Base-by-base conservation (phyloP, 2,329 filamentous ascomycete species). In the Ascochyta koolunga region DNA sequence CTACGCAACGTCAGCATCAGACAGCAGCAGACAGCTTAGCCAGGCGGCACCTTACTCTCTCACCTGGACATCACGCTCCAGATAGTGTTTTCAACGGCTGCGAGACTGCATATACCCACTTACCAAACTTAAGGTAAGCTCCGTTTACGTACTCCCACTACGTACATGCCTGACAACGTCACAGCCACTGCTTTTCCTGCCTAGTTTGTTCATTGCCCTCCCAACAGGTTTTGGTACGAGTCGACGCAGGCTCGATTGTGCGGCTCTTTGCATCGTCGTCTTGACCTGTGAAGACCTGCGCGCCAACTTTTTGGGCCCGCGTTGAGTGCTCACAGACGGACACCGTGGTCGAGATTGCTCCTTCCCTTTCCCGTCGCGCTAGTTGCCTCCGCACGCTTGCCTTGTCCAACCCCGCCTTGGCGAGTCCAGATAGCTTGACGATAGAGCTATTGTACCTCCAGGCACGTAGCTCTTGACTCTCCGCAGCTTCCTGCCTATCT, bases 371-470 rank as follows among this genome's bases (percentile, higher is more conserved):
- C 50, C 25, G 37, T 47, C 25, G 16, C 42, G 31, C 43, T 47
- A 42, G 37, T 35, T 42, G 35, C 50, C 42, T 53, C 42, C 49
- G 41, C 49, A 41, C 36, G 19, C 37, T 33, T 33, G 32, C n/a
- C 37, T 8, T 15, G n/a, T 19, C 18, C 29, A 25, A 37, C 43
- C 38, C 43, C 50, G 47, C 43, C 31, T 13, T 24, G 15, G 48
- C 38, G 2, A 29, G 22, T 8, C 18, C 38, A 37, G 8, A 13
- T 10, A 24, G 32, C 22, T 18, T 31, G 24, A 37, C 15, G 13
- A 37, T 7, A 31, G 9, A 9, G 8, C 16, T 21, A 16, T 50
- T 37, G 16, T 22, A 13, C 24, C 16, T 5, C n/a, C n/a, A 11
- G 7, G 18, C 22, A 32, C 4, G 10, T n/a, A 21, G 16, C 9